Evolutionary conservation across 176 grass and related monocot genomes (phyloP).

Genomic region (Carex myosuroides): DNA sequence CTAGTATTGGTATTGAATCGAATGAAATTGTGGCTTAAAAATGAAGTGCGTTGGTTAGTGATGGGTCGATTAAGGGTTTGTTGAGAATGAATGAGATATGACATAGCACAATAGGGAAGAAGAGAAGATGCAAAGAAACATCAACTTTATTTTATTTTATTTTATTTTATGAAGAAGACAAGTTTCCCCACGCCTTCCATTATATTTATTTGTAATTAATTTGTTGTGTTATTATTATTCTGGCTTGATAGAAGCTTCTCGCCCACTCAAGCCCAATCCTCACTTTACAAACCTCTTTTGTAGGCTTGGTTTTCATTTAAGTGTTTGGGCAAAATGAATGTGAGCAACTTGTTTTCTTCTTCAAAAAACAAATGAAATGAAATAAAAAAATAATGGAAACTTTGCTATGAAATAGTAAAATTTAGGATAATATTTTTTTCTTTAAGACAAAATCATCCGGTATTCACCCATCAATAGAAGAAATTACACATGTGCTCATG

Average conservation of each 20-base stretch:
- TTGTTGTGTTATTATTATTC: conserved; percentile 3
- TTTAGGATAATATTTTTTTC: no score
- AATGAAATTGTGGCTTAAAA: background rate
- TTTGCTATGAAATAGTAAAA: no score
- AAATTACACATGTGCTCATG: no score
- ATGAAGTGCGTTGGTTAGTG: conserved; percentile 2
- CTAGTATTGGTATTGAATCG: background rate
- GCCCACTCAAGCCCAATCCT: background rate
- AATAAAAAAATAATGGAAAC: no score
- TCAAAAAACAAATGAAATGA: no score
- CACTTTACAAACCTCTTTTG: background rate
- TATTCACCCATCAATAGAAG: no score
- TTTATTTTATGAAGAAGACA: background rate
- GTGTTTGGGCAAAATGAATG: background rate
- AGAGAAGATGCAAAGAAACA: conserved; percentile 8
- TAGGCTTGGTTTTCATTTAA: conserved; percentile 2
- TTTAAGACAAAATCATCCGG: no score
- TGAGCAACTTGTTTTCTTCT: background rate
- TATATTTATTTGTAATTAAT: background rate
- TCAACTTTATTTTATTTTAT: background rate
- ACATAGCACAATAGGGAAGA: background rate
- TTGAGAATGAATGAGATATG: background rate
- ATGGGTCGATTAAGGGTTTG: background rate
- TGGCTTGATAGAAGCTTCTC: conserved; percentile 18
- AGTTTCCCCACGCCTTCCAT: conserved; percentile 10